phyloP scores from a whole-genome alignment of 148 eudicot species.

The Beta vulgaris region DNA sequence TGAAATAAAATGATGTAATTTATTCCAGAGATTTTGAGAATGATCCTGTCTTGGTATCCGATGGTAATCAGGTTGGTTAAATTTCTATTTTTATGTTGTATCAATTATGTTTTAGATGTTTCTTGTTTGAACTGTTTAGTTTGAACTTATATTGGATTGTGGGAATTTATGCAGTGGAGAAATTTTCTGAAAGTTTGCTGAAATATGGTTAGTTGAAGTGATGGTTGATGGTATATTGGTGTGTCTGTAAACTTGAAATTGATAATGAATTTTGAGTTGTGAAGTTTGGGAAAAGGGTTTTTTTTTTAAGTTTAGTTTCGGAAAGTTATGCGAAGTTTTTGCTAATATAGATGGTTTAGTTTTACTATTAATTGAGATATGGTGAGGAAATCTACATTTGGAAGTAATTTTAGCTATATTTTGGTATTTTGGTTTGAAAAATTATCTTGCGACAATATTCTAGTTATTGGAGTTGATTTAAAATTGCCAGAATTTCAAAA shows the following conservation, averaged over 20 bases:
- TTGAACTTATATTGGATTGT: too few species aligned
- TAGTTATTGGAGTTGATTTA: too few species aligned
- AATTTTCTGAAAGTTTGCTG: too few species aligned
- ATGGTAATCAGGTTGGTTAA: slow-evolving; percentile 46
- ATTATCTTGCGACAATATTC: too few species aligned
- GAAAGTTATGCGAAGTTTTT: too few species aligned
- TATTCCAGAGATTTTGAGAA: slow-evolving; percentile 67
- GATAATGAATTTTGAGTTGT: neutral
- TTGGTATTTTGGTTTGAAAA: too few species aligned
- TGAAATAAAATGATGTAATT: slow-evolving; percentile 50
- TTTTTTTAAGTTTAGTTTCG: neutral
- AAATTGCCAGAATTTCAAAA: too few species aligned
- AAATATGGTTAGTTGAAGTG: neutral
- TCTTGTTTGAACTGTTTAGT: too few species aligned
- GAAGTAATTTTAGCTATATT: too few species aligned
- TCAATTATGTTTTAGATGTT: neutral
- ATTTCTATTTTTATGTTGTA: neutral
- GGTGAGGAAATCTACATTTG: neutral
- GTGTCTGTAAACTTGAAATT: neutral
- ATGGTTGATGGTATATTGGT: too few species aligned
- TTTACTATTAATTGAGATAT: neutral
- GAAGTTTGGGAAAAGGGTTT: neutral
- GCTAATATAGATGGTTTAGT: neutral
- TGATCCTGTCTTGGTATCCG: slow-evolving; percentile 59
- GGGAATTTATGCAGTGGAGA: too few species aligned